Base-by-base conservation (phyloP, 2,329 filamentous ascomycete species). In the Fusarium temperatum region DNA sequence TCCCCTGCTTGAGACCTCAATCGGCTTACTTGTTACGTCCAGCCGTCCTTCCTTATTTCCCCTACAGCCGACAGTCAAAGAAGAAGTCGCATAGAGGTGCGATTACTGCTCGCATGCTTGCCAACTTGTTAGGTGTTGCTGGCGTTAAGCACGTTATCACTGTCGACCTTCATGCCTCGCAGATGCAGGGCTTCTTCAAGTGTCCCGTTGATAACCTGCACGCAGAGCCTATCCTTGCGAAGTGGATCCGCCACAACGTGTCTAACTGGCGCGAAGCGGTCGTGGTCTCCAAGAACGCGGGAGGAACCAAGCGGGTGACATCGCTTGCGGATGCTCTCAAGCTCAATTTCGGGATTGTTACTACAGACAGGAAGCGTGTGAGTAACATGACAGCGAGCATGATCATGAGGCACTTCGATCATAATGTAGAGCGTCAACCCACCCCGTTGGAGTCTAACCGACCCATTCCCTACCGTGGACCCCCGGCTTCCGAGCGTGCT, bases 181-280 rank as follows among this genome's bases (percentile, higher is more conserved):
- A 98, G 85, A 98, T 98, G 94, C 96, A 99, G 85, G 96, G 96
- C 66, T 99, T 99, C 86, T 99, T 99, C 88, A 94, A 94, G 80
- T 98, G 96, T 77, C 96, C 96, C 0, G 96, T 99, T 68, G 96
- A 99, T 84, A 98, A 99, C 80, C 91, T 99, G 60, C 94, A 98
- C 78, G 96, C 96, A 58, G 96, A 99, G 82, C 96, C 96, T 22
- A 89, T 98, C 73, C 94, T 99, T 79, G 95, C 96, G 61, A 93
- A 94, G 77, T 99, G 96, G 96, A 97, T 99, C 78, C 92, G 93
- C 69, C 90, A 92, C 82, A 96, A 98, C 80, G 92, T 99, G 44
- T 87, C 90, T 20, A 90, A 93, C 74, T 99, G 96, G 96, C 90
- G 88, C 71, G 92, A 98, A 76, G 95, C 94, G 15, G 96, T 99